Evolutionary conservation across 2,329 filamentous ascomycete genomes (phyloP), one percentile per base, ranked within the genome.

Genomic region (Fusarium udum): DNA sequence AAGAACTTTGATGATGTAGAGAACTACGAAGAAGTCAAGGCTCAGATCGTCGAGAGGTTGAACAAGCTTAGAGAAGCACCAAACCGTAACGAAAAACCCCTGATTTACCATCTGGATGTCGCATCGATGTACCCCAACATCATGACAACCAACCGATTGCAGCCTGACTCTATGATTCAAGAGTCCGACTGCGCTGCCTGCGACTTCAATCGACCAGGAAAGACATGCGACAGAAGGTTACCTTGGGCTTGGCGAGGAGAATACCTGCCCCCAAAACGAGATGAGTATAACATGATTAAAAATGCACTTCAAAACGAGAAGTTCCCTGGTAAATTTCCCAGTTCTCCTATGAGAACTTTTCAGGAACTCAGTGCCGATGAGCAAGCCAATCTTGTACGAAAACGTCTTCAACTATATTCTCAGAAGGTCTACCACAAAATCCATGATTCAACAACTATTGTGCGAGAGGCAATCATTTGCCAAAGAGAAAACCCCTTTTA

Each of bases 351-450:
- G 79, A 88, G 94, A 64, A 89, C 91, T 0, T 99, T 98, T 78
- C 90, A 95, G 71, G 94, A 98, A 24, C 85, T 99, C 24, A 86
- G 90, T 24, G 82, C 88, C 5, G 95, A 97, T 66, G 96, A 99
- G 79, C 95, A 97, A 82, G 92, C 95, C 1, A 84, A 79, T 3
- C 86, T 96, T 40, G 87, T 97, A 56, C 92, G 94, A 75, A 99
- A 98, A 79, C 91, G 96, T 39, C 85, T 99, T 53, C 94, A 95
- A 73, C 88, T 95, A 39, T 99, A 97, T 84, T 97, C 94, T 79
- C 97, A 98, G 82, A 99, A 99, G 84, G 97, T 99, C 72, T 99
- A 99, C 80, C 96, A 99, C 87, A 99, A 98, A 82, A 98, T 99
- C 67, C 95, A 97, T 82, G 96, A 98, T 71, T 93, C 93, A 18